These are phyloP conservation scores for Cordia subcordata DNA, from an alignment of 257 asterid genomes.

Conservation along the genomic window DNA sequence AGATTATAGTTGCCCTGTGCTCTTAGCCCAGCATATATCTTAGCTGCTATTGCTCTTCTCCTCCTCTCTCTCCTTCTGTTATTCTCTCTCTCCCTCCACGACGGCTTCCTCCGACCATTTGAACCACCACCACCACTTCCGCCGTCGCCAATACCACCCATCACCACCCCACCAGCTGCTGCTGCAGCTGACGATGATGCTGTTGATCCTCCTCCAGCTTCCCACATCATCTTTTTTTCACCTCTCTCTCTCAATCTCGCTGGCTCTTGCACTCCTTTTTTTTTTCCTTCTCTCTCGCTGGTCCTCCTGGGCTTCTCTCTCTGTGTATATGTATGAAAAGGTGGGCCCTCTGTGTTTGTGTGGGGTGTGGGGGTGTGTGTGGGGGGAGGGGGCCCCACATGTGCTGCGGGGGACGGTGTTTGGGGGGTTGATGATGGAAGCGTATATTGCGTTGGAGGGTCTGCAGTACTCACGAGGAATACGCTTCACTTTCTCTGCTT, in stretches of 20 bases:
- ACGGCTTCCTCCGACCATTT: conserved; percentile 84
- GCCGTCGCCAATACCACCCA: background rate
- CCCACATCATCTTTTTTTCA: conserved; percentile 73
- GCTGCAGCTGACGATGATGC: conserved; percentile 41
- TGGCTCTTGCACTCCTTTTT: conserved; percentile 1
- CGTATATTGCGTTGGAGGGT: conserved; percentile 38
- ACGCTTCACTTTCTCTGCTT: conserved; percentile 25
- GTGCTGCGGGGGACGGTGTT: no score
- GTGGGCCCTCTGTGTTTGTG: conserved; percentile 13
- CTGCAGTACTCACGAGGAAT: conserved; percentile 57
- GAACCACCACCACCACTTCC: conserved; percentile 22
- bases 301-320: background rate
- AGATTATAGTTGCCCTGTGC: conserved; percentile 94
- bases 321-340: background rate
- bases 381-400: background rate
- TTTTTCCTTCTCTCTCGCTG: background rate
- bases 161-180: background rate
- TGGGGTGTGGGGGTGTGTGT: background rate
- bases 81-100: conserved; percentile 95
- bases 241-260: conserved; percentile 3
- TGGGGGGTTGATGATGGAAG: no score
- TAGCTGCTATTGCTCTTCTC: conserved; percentile 93
- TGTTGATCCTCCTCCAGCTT: conserved; percentile 31
- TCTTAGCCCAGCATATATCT: conserved; percentile 80
- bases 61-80: conserved; percentile 95